Base-by-base conservation (phyloP, 164 flowering plant species). In the Protea cynaroides region DNA sequence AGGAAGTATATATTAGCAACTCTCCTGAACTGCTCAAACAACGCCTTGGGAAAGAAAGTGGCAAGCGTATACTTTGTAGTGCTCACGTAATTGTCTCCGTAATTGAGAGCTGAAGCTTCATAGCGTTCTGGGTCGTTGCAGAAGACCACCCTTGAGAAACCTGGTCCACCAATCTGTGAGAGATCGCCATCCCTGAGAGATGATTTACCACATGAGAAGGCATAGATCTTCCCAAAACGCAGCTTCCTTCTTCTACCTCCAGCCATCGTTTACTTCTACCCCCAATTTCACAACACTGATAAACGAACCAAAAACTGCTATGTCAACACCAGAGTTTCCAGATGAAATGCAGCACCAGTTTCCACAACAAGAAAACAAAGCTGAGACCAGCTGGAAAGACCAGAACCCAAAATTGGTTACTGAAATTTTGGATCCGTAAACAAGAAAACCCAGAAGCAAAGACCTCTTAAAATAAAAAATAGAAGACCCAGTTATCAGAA, bases 11-110 rank as follows among this genome's bases (percentile, higher is more conserved):
- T 15, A 63, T 90, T 90, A 47, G 96, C 96, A 44, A 82, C 91
- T 54, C 96, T 73, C 74, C 96, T 77, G 72, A 90, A 90, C 69
- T 90, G 96, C 82, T 90, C 96, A 58, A 86, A 90, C 76, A 90
- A 60, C 2, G 96, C 78, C 65, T 84, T 90, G 22, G 96, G 96
- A n/a, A 90, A 53, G 70, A 87, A 90, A 0, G 91, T 76, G 1
- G 81, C 82, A 4, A 81, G 53, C 13, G 83, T 87, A 51, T 90
- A 90, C 78, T 90, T 90, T 8, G 96, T 83, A 14, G 85, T 86
- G 36, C 83, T 82, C 15, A 90, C 91, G 73, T 86, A 86, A 65
- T 90, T 90, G 56, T 36, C 75, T 8, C 56, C 63, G 71, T 90
- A 90, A 55, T 68, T 74, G 8, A 46, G 71, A 4, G 66, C n/a